phyloP scores from a whole-genome alignment of 768 basidiomycete genomes.

The Hirschioporus abietinus region DNA sequence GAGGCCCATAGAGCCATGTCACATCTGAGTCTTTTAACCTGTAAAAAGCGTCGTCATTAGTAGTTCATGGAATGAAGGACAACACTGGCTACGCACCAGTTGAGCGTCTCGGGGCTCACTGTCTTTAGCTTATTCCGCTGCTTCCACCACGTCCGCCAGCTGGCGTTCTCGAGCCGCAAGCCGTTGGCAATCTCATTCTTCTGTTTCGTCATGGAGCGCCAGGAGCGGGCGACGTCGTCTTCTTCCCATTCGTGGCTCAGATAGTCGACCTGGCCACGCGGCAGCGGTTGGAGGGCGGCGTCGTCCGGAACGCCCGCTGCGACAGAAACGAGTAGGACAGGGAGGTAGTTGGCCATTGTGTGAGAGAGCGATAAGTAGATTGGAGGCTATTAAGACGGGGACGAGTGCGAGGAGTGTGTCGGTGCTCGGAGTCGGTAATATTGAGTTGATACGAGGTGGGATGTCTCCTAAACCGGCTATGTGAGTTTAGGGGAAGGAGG shows the following conservation, averaged over 20 bases:
- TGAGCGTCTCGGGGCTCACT: constrained; percentile 92
- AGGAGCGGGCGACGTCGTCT: constrained; percentile 98
- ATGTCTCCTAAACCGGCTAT: background rate
- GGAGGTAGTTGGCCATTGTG: constrained; percentile 61
- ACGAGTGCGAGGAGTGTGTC: background rate
- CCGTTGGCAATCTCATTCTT: constrained; percentile 99
- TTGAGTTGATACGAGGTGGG: background rate
- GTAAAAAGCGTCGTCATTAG: constrained; percentile 9
- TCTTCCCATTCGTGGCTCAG: constrained; percentile 96
- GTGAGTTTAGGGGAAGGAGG: background rate
- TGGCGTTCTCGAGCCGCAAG: constrained; percentile 91
- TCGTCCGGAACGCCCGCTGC: constrained; percentile 62
- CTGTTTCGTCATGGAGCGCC: constrained; percentile 96
- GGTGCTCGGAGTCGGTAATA: background rate
- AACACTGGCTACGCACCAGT: constrained; percentile 62
- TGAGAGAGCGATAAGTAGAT: background rate
- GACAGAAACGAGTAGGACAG: constrained; percentile 63
- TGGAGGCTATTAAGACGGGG: too few relatives aligned
- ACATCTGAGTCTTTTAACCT: constrained; percentile 99
- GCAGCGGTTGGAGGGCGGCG: constrained; percentile 73
- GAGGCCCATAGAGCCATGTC: constrained; percentile 96
- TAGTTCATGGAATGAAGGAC: constrained; percentile 13
- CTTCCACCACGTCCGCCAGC: constrained; percentile 99
- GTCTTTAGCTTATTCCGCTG: constrained; percentile 96
- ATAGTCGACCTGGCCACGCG: constrained; percentile 95